Conservation (phyloP, 495 filamentous ascomycete species). For the Xylaria scruposa region DNA sequence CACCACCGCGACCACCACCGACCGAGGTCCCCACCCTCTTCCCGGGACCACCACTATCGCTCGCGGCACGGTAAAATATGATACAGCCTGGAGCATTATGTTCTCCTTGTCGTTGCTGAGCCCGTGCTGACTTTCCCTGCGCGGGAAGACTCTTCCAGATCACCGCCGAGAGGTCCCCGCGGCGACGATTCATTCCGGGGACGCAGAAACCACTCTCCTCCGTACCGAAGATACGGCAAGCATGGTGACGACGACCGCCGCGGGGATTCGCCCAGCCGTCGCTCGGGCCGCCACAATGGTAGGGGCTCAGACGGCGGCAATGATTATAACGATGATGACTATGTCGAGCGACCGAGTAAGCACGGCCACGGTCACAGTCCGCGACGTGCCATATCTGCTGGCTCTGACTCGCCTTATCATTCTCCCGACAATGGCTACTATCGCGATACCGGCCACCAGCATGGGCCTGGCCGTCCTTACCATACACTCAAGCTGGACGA, state of each 20-base stretch:
- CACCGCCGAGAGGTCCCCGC: slow-evolving; percentile 35
- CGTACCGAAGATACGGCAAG: slow-evolving; percentile 31
- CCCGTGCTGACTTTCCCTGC: slow-evolving; percentile 46
- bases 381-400: slow-evolving; percentile 33
- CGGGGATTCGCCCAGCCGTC: slow-evolving; percentile 21
- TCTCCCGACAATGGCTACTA: slow-evolving; percentile 35
- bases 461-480: slow-evolving; percentile 37
- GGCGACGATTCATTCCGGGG: slow-evolving; percentile 37
- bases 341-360: slow-evolving; percentile 24
- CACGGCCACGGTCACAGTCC: slow-evolving; percentile 28
- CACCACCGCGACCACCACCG: slow-evolving; percentile 39
- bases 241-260: slow-evolving; percentile 12
- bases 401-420: slow-evolving; percentile 35
- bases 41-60: slow-evolving; percentile 43
- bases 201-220: slow-evolving; percentile 27
- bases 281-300: slow-evolving; percentile 10
- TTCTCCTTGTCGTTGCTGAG: slow-evolving; percentile 48
- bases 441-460: slow-evolving; percentile 33
- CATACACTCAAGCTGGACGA: slow-evolving; percentile 42
- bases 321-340: slow-evolving; percentile 32
- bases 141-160: slow-evolving; percentile 47
- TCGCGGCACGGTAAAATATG: slow-evolving; percentile 58
- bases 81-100: slow-evolving; percentile 47
- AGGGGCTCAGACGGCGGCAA: slow-evolving; percentile 27
- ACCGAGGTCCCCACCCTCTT: slow-evolving; percentile 36